Evolutionary conservation across 306 rosid species (phyloP), one percentile per base, ranked within the genome.

Genomic region (Spatholobus suberectus): DNA sequence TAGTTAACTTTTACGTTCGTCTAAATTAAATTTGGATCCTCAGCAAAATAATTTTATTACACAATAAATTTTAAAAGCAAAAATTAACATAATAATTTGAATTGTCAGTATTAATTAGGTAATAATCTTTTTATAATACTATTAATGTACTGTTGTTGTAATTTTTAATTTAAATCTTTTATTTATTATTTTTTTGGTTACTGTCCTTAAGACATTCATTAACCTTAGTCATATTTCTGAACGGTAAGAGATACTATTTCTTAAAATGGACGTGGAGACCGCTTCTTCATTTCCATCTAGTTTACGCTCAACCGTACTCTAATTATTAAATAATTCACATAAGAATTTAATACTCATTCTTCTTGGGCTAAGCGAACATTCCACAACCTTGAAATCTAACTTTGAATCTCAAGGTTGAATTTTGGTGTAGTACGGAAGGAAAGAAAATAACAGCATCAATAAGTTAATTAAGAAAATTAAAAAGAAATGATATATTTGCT

Each of bases 361-460:
- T 49, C 35, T 81, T 13, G 70, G 44, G 61, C 5, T 6, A 51
- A 8, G 70, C 37, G 70, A 84, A 79, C 81, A 84, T 52, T 73
- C 77, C 67, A 35, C 75, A 24, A 34, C 54, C 23, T 63, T 38
- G 66, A 61, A 71, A 76, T 77, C 86, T 24, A 69, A 76, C 67
- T 76, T 70, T 40, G 67, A 81, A 85, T 85, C 78, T 62, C 35
- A 67, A 81, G 61, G 86, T 77, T 81, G 74, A 46, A 83, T 34
- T 81, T 70, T 52, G 27, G 21, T 34, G 58, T 6, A 27, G 85
- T 40, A 76, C 82, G 75, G 82, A 76, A 55, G 18, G 55, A 47
- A 29, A 37, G 29, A 70, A 65, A 46, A 17, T 9, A 65, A 55
- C 27, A 67, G 47, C 3, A 79, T 15, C 12, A 34, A 55, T 14